A percentile compares a stretch with the other conserved stretches of the same genome.
phyloP scores from a whole-genome alignment of 2,329 filamentous ascomycete genomes.

The Hortaea werneckii region DNA sequence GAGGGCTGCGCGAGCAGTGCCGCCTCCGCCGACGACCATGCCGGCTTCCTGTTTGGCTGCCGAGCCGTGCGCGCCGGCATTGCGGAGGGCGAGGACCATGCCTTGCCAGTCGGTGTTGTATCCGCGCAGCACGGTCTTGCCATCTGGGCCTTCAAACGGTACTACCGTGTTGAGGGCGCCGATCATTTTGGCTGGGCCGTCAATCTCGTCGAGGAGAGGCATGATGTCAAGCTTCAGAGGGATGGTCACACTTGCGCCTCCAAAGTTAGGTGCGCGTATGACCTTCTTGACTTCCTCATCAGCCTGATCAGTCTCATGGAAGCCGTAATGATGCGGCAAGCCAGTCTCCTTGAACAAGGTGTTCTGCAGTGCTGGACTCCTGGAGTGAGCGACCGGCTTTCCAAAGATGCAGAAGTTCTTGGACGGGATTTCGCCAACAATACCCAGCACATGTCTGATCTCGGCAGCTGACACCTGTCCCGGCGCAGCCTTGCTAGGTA shows the following conservation, averaged over 20 bases:
- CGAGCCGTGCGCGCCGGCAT: conserved; percentile 48
- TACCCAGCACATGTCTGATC: conserved; percentile 65
- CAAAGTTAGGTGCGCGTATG: conserved; percentile 65
- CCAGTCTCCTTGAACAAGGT: conserved; percentile 65
- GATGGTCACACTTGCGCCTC: conserved; percentile 90
- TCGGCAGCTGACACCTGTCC: conserved; percentile 86
- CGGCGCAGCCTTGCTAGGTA: conserved; percentile 90
- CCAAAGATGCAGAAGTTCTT: conserved; percentile 83
- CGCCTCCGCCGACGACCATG: conserved; percentile 82
- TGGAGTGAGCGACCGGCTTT: conserved; percentile 68
- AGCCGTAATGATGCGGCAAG: conserved; percentile 71
- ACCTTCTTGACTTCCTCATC: conserved; percentile 54
- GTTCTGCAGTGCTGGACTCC: conserved; percentile 86
- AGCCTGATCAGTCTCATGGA: conserved; percentile 61
- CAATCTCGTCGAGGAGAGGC: conserved; percentile 66
- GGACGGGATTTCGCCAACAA: conserved; percentile 67
- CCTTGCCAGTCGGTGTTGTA: conserved; percentile 96
- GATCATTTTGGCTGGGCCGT: conserved; percentile 68
- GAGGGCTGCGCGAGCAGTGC: conserved; percentile 83
- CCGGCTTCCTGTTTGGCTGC: conserved; percentile 39
- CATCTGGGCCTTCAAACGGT: conserved; percentile 34
- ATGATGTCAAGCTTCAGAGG: conserved; percentile 88
- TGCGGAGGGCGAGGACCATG: conserved; percentile 70
- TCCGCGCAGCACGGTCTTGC: conserved; percentile 50
- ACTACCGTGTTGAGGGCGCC: conserved; percentile 94